These are phyloP conservation scores for Trichophaea hybrida DNA, from an alignment of 2,329 filamentous ascomycete genomes.

Conservation along the genomic window DNA sequence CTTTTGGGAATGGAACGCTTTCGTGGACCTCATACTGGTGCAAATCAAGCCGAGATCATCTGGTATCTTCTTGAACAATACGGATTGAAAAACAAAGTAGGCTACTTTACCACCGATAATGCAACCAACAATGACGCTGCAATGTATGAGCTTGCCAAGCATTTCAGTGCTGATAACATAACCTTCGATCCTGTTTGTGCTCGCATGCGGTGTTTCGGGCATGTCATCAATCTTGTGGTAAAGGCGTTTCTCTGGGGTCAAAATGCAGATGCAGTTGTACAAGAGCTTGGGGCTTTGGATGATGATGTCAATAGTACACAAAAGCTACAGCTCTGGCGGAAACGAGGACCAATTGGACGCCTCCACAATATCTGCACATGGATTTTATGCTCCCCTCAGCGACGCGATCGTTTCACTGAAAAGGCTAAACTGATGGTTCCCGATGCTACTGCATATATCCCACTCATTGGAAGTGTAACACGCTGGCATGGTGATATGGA, in stretches of 20 bases:
- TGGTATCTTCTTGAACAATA: not conserved
- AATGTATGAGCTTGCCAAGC: not conserved
- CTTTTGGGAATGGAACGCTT: constrained; percentile 3
- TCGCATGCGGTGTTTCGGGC: not conserved
- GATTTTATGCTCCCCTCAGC: too few species aligned
- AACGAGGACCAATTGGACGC: too few species aligned
- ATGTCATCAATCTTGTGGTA: constrained; percentile 9
- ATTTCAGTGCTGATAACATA: not conserved
- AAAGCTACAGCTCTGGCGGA: too few species aligned
- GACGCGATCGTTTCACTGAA: too few species aligned
- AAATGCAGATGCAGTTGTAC: not conserved
- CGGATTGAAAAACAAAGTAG: not conserved
- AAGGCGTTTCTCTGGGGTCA: constrained; percentile 8
- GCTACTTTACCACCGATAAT: constrained; percentile 5
- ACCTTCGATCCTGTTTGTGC: not conserved
- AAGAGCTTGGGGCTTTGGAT: not conserved
- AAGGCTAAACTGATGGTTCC: too few species aligned
- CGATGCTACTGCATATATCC: too few species aligned
- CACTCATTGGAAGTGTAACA: too few species aligned
- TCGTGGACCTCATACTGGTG: constrained; percentile 4
- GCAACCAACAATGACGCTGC: not conserved
- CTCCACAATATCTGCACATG: too few species aligned
- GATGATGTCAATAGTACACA: too few species aligned
- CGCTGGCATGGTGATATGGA: too few species aligned
- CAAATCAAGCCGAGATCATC: not conserved